Base-by-base conservation (phyloP, 305 asterid species). In the Solanum hybrid region DNA sequence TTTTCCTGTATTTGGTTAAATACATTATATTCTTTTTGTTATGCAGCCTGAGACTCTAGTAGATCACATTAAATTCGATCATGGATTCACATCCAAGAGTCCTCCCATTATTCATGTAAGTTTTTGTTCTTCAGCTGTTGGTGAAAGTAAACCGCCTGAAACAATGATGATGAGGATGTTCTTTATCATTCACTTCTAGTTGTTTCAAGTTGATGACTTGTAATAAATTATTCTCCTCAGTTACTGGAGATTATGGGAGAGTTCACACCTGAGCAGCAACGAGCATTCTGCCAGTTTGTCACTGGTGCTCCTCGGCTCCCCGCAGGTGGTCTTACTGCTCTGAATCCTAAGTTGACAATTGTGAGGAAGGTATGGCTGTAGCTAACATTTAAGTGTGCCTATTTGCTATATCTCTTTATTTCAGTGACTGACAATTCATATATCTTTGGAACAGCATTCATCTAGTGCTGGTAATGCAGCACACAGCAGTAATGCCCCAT, bases 281-380 rank as follows among this genome's bases (percentile, higher is more conserved):
- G 95, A 66, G 95, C 99, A 22, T 98, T 98, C 94, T 95, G 98
- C 91, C 99, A 97, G 93, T 98, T 98, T 93, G 99, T 98, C 85
- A 98, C 99, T 13, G 99, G 99, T 91, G 99, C 99, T 81, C 99
- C 99, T 79, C 93, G 98, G 78, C 99, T 97, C 90, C 98, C 99
- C 34, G 95, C 98, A 0, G 98, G 99, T 91, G 99, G 99, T 90
- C 91, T 97, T 90, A 98, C 99, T 42, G 96, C 92, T 73, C 92
- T 97, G 90, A 96, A 95, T 91, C 99, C 99, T 17, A 96, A 96
- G 96, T 92, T 97, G 94, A 66, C 99, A 45, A 96, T 97, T 90
- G 99, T 97, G 91, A 95, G 98, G 88, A 97, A 96, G 99, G 99
- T 97, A 92, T 87, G 42, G 51, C 11, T 82, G 64, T 60, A 75